Base-by-base conservation (phyloP, 306 rosid genomes). In the Ormosia emarginata region DNA sequence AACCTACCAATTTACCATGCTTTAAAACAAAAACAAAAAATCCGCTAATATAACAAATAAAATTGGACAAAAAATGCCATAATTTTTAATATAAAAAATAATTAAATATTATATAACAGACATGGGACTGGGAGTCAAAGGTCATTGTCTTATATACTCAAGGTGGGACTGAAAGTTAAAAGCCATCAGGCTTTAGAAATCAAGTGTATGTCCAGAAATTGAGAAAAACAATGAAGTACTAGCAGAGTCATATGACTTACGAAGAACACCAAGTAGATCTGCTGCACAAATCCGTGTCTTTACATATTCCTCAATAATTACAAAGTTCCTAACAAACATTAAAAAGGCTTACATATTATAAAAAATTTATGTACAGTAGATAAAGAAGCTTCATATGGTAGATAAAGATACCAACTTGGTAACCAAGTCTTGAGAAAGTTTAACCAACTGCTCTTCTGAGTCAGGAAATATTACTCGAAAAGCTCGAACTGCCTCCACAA, bases 401-500 rank as follows among this genome's bases (percentile, higher is more conserved):
- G 50, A 71, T 10, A 75, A 78, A 82, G 80, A 75, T 57, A 79
- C 92, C 86, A 82, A 93, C 99, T 85, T 90, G 58, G 92, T 73
- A 78, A 93, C 77, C 87, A 91, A 79, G 72, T 84, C 90, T 59
- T 82, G 90, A 79, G 93, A 94, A 78, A 93, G 91, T 84, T 79
- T 84, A 69, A 87, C 79, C 76, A 93, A 91, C 79, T 93, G 96
- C 72, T 76, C 85, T 74, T 90, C 96, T 67, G 96, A 92, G 87
- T 93, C 97, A 32, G 97, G 94, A 89, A 95, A 95, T 88, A 95
- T 93, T 40, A 87, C 92, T 44, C 85, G 87, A 86, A 92, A 90
- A 77, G 98, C 96, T 85, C 87, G 92, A 71, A 93, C 75, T 75
- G 98, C 98, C 88, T 93, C 98, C 72, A 83, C 90, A 89, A 95